Conservation (phyloP, 2,329 filamentous ascomycete genomes). For the Sporothrix schenckii region DNA sequence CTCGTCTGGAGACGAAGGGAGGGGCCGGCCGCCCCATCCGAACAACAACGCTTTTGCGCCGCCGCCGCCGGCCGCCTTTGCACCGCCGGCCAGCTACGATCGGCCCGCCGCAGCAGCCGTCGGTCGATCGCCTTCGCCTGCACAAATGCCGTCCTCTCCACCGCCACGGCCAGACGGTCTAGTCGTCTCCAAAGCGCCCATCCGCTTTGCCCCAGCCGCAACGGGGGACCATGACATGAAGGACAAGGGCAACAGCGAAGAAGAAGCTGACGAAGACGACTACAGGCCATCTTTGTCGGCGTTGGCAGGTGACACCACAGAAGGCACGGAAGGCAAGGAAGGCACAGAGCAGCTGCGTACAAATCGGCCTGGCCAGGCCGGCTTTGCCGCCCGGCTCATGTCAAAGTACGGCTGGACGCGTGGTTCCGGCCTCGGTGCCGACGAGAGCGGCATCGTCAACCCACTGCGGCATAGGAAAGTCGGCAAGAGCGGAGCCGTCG, state of each 20-base stretch:
- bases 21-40: constrained; percentile 38
- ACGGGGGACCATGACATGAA: constrained; percentile 41
- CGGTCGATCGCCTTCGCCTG: background rate
- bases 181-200: constrained; percentile 75
- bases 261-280: constrained; percentile 23
- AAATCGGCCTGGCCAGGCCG: constrained; percentile 74
- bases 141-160: background rate
- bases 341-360: constrained; percentile 48
- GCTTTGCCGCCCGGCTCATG: constrained; percentile 87
- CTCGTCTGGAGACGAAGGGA: constrained; percentile 36
- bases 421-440: constrained; percentile 82
- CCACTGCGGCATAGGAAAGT: constrained; percentile 86
- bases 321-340: background rate
- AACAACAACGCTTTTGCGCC: constrained; percentile 54
- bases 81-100: constrained; percentile 46
- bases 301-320: constrained; percentile 35
- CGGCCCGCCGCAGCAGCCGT: background rate
- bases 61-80: constrained; percentile 48
- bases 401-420: constrained; percentile 92
- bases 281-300: constrained; percentile 39
- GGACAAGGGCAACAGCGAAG: constrained; percentile 3
- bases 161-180: constrained; percentile 45
- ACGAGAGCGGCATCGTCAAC: constrained; percentile 79
- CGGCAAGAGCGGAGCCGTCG: constrained; percentile 72
- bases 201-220: constrained; percentile 63